Conservation (phyloP, 2,329 filamentous ascomycete genomes). For the Fusarium anthophilum region DNA sequence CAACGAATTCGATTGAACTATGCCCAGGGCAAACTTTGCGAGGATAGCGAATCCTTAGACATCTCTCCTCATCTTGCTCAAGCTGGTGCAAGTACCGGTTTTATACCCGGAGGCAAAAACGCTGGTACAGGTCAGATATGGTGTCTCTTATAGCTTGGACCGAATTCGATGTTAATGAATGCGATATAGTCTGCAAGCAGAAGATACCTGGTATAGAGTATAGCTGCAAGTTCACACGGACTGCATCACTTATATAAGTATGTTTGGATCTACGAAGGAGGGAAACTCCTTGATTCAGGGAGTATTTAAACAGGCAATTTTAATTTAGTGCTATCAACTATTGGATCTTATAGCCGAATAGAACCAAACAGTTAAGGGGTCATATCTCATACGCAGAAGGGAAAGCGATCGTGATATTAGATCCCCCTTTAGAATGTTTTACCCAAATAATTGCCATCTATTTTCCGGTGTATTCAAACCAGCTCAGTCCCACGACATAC, state of each 20-base stretch:
- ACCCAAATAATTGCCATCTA: background rate
- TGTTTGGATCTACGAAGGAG: background rate
- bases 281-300: background rate
- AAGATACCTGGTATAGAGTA: background rate
- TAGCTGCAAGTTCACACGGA: background rate
- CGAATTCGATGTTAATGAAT: background rate
- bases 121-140: too few species aligned
- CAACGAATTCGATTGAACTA: background rate
- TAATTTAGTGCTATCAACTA: background rate
- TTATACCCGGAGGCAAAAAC: background rate
- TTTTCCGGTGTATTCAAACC: background rate
- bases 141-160: background rate
- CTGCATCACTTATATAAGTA: background rate
- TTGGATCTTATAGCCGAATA: background rate
- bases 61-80: background rate
- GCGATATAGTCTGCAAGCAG: background rate
- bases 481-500: conserved; percentile 40
- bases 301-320: too few species aligned
- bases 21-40: background rate
- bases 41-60: background rate
- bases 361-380: background rate
- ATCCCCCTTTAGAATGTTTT: background rate
- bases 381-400: background rate
- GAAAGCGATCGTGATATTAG: background rate
- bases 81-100: background rate